Percentiles rank a stretch among this genome's conserved stretches.
Conservation (phyloP, 1,284 basidiomycete genomes). For the Pseudozyma thailandica region DNA sequence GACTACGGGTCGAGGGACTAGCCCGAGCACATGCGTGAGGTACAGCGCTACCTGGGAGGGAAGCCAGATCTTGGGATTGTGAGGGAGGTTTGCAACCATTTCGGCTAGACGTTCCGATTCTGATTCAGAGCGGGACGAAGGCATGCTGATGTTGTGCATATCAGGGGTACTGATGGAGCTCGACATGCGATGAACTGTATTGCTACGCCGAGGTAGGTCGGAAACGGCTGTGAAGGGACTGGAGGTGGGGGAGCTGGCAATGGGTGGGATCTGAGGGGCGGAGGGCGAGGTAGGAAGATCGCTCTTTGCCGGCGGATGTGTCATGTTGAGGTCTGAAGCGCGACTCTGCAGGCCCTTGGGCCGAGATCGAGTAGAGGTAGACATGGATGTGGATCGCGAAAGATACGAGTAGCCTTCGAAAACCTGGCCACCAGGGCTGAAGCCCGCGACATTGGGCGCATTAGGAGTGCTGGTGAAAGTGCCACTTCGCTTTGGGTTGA, state of each 20-base stretch:
- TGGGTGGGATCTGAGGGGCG: constrained; percentile 11
- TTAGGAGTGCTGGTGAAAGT: constrained; percentile 15
- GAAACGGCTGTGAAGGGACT: constrained; percentile 7
- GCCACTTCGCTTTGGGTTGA: constrained; percentile 25
- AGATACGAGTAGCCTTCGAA: constrained; percentile 62
- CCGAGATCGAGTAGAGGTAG: constrained; percentile 53
- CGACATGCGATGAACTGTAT: constrained; percentile 27
- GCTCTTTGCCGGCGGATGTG: constrained; percentile 2
- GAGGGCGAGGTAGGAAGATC: constrained; percentile 23
- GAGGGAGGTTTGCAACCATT: constrained; percentile 42
- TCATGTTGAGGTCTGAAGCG: constrained; percentile 11
- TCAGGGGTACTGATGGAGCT: constrained; percentile 29
- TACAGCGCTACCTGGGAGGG: constrained; percentile 62
- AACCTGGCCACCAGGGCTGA: constrained; percentile 58
- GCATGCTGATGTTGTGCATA: constrained; percentile 6
- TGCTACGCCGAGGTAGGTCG: constrained; percentile 28
- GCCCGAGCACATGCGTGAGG: constrained; percentile 59
- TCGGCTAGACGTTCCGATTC: constrained; percentile 37
- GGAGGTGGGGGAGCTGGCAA: constrained; percentile 6
- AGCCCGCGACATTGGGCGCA: constrained; percentile 46
- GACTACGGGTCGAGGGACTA: constrained; percentile 57
- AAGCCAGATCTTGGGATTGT: constrained; percentile 58
- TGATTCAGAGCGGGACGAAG: constrained; percentile 19
- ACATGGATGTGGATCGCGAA: constrained; percentile 51
- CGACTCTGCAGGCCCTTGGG: constrained; percentile 45